Evolutionary conservation across 2,329 filamentous ascomycete genomes (phyloP).

Genomic region (Venturia aucupariae): DNA sequence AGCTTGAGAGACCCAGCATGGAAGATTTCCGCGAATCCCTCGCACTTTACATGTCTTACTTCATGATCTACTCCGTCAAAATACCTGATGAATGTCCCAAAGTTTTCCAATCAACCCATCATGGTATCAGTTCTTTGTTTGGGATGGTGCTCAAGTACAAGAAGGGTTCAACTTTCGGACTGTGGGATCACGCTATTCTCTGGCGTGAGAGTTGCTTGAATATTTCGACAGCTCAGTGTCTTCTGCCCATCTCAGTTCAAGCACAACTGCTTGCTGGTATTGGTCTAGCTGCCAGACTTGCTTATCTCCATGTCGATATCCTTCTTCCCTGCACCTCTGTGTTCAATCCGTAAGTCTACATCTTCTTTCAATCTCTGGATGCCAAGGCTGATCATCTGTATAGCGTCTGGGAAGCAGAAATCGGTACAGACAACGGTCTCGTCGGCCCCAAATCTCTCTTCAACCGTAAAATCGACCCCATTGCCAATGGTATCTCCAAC

Average conservation of each 20-base stretch:
- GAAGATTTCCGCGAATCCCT: slow-evolving; percentile 26
- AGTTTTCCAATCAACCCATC: slow-evolving; percentile 49
- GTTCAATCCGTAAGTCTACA: slow-evolving; percentile 38
- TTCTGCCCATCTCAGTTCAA: slow-evolving; percentile 18
- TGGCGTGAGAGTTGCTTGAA: slow-evolving; percentile 37
- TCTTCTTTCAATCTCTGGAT: background rate
- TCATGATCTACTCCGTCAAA: slow-evolving; percentile 40
- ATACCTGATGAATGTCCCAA: slow-evolving; percentile 38
- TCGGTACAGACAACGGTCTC: slow-evolving; percentile 44
- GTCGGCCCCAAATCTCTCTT: slow-evolving; percentile 44
- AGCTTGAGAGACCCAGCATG: slow-evolving; percentile 26
- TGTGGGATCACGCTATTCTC: slow-evolving; percentile 50
- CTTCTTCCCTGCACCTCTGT: slow-evolving; percentile 48
- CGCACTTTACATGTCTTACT: slow-evolving; percentile 31
- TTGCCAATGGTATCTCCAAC: slow-evolving; percentile 51
- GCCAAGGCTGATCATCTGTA: slow-evolving; percentile 17
- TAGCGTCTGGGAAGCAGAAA: slow-evolving; percentile 46
- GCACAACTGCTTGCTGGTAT: slow-evolving; percentile 19
- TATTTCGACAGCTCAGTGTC: slow-evolving; percentile 17
- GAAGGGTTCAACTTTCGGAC: slow-evolving; percentile 42
- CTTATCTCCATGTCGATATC: slow-evolving; percentile 41
- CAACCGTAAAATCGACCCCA: slow-evolving; percentile 47
- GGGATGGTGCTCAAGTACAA: slow-evolving; percentile 48
- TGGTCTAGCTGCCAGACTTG: slow-evolving; percentile 19
- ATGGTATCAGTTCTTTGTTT: slow-evolving; percentile 46